Evolutionary conservation across 306 rosid species (phyloP).

Genomic region (Sphenostylis stenocarpa): DNA sequence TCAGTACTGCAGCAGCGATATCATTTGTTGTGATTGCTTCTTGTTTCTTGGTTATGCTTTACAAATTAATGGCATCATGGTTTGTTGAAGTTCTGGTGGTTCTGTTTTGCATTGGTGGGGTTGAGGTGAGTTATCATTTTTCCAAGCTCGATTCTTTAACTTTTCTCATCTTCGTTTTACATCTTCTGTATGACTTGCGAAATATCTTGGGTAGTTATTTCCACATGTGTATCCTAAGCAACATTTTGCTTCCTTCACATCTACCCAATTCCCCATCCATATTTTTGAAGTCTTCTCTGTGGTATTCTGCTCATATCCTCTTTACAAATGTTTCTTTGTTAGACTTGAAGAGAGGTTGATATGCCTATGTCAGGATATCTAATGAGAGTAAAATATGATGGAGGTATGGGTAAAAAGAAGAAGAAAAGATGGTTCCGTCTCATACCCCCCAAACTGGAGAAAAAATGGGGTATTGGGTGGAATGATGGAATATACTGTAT

Average conservation of each 20-base stretch:
- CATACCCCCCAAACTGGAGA: background rate
- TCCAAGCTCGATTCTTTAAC: constrained; percentile 8
- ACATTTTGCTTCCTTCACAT: background rate
- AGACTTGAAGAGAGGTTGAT: background rate
- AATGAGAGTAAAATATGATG: background rate
- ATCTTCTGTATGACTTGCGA: background rate
- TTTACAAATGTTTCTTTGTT: background rate
- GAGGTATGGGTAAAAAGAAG: background rate
- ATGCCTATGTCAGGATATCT: background rate
- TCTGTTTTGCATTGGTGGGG: constrained; percentile 89
- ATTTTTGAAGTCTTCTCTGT: background rate
- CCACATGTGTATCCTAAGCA: background rate
- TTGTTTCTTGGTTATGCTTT: constrained; percentile 83
- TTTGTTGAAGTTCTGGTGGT: constrained; percentile 87
- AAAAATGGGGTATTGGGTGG: background rate
- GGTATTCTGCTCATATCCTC: background rate
- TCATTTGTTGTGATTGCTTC: constrained; percentile 88
- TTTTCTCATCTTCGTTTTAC: background rate
- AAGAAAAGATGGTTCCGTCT: background rate
- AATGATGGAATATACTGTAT: background rate
- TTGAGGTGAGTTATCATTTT: constrained; percentile 63
- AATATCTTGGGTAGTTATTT: constrained; percentile 13
- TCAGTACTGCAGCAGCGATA: constrained; percentile 72
- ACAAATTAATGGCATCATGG: constrained; percentile 87
- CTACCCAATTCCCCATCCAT: background rate